Evolutionary conservation across 2,329 filamentous ascomycete species (phyloP).

Genomic region (Metarhizium brunneum): DNA sequence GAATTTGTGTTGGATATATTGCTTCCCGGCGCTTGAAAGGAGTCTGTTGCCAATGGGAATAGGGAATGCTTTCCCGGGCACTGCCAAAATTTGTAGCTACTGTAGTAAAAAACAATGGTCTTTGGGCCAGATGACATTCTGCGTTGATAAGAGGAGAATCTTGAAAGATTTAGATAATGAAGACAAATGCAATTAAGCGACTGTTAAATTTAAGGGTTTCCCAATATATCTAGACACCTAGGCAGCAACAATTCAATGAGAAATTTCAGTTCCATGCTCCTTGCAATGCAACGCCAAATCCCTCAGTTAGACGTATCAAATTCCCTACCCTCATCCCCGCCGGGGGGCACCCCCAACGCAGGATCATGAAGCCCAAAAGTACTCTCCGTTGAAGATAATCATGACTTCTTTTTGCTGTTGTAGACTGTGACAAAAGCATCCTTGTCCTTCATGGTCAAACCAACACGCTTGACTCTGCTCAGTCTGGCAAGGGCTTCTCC

Average conservation of each 20-base stretch:
- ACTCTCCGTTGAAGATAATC: neutral
- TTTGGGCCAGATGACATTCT: neutral
- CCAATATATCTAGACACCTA: neutral
- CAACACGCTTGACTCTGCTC: conserved; percentile 81
- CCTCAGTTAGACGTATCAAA: neutral
- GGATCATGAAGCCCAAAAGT: neutral
- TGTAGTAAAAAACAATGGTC: neutral
- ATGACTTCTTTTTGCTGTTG: conserved; percentile 28
- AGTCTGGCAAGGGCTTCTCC: conserved; percentile 81
- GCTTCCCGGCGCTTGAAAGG: neutral
- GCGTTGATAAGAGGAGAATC: neutral
- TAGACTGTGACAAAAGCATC: conserved; percentile 67
- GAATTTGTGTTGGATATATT: neutral
- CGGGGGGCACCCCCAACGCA: neutral
- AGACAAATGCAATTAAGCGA: neutral
- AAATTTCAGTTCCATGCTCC: conserved; percentile 9
- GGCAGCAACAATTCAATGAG: neutral
- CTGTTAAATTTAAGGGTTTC: neutral
- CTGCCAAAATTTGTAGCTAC: neutral
- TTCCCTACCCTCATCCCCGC: neutral
- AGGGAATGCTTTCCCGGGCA: neutral
- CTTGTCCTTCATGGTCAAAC: conserved; percentile 76
- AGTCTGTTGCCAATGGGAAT: neutral
- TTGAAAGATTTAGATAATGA: neutral
- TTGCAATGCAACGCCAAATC: conserved; percentile 12